Evolutionary conservation across 306 rosid species (phyloP), one percentile per base, ranked within the genome.

Genomic region (Oemleria cerasiformis): DNA sequence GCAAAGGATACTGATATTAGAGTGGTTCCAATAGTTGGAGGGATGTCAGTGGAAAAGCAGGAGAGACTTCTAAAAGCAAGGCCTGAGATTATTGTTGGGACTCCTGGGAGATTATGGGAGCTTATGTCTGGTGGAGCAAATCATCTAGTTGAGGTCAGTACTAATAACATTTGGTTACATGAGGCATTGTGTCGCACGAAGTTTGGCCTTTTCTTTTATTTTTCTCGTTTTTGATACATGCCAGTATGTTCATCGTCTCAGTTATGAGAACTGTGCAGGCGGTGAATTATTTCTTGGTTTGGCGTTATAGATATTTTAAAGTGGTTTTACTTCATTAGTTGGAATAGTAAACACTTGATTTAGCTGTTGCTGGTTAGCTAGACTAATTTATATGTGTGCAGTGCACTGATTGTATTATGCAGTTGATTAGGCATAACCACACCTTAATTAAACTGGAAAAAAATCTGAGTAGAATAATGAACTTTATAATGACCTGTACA

Each of bases 41-140:
- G 97, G 8, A 94, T 91, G 89, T 87, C 92, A 67, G 74, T 88
- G 12, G 92, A 94, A 80, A 94, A 94, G 63, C 99, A 94, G 87
- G 95, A 84, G 69, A 87, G 99, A 75, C 95, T 89, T 75, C 79
- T 94, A 64, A 89, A 78, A 78, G 68, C 70, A 63, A 89, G 85
- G 80, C 97, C 99, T 62, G 96, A 91, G 90, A 81, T 94, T 85
- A 65, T 94, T 82, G 97, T 94, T 17, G 97, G 95, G 44, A 94
- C 97, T 76, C 99, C 99, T 4, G 99, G 99, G 74, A 85, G 99
- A 83, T 85, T 94, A 64, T 91, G 99, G 99, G 96, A 91, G 75
- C 95, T 91, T 76, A 89, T 89, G 91, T 91, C 96, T 48, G 83
- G 86, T 40, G 97, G 99, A 73, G 96, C 89, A 60, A 84, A 64